Percentiles rank a stretch among this genome's conserved stretches.
phyloP scores from a whole-genome alignment of 1,284 basidiomycete genomes.

The Amylostereum chailletii region DNA sequence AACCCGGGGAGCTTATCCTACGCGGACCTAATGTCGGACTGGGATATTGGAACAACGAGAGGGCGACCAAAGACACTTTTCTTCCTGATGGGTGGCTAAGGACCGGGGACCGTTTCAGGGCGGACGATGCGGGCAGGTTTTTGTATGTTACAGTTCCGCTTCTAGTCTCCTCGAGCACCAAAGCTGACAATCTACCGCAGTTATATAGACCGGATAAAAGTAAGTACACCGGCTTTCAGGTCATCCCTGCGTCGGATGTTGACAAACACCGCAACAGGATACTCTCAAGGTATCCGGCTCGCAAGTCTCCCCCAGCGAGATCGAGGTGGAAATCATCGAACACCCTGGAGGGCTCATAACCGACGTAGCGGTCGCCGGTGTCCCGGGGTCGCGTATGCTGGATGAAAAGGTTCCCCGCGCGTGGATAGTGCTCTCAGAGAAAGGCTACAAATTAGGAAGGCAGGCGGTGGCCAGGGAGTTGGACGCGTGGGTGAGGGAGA shows the following conservation, averaged over 20 bases:
- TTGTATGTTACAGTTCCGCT: slow-evolving; percentile 37
- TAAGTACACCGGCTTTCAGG: neutral
- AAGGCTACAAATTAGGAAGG: slow-evolving; percentile 39
- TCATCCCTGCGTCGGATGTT: too few species aligned
- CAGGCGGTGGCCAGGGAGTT: slow-evolving; percentile 35
- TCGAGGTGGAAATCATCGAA: slow-evolving; percentile 51
- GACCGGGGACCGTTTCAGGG: slow-evolving; percentile 63
- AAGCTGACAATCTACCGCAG: neutral
- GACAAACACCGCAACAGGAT: slow-evolving; percentile 32
- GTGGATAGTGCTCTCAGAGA: slow-evolving; percentile 58
- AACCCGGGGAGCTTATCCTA: slow-evolving; percentile 60
- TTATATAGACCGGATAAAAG: neutral
- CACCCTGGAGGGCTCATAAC: slow-evolving; percentile 50
- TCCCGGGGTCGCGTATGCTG: slow-evolving; percentile 53
- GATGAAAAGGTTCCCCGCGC: slow-evolving; percentile 67
- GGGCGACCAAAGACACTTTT: slow-evolving; percentile 59
- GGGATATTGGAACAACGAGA: slow-evolving; percentile 65
- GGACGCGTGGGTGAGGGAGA: slow-evolving; percentile 29
- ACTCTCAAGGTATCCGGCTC: slow-evolving; percentile 65
- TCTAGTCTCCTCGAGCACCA: neutral
- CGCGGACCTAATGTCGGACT: slow-evolving; percentile 42
- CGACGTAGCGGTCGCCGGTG: slow-evolving; percentile 63
- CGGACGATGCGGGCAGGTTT: slow-evolving; percentile 49
- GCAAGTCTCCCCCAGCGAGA: slow-evolving; percentile 70
- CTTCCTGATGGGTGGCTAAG: slow-evolving; percentile 54